These are phyloP conservation scores for Coniochaeta hoffmannii DNA, from an alignment of 2,329 filamentous ascomycete species.

Conservation along the genomic window DNA sequence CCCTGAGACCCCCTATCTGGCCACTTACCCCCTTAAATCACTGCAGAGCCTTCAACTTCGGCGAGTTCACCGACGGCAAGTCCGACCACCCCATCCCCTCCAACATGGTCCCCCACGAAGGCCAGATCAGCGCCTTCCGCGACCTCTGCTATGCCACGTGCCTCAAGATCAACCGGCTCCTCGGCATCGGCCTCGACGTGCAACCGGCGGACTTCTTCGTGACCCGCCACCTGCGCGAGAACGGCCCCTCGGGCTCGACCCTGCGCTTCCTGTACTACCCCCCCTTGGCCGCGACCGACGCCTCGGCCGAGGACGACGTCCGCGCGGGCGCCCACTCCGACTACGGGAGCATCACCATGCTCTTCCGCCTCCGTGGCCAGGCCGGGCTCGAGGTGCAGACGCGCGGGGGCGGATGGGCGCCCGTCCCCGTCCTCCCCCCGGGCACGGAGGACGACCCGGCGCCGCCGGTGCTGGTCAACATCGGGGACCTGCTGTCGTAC, in stretches of 20 bases:
- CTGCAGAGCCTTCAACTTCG: slow-evolving; percentile 82
- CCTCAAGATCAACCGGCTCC: slow-evolving; percentile 63
- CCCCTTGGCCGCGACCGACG: slow-evolving; percentile 31
- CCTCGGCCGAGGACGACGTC: slow-evolving; percentile 54
- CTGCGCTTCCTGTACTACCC: slow-evolving; percentile 71
- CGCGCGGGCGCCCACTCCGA: slow-evolving; percentile 90
- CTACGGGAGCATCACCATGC: slow-evolving; percentile 64
- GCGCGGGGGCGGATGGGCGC: slow-evolving; percentile 46
- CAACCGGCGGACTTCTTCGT: slow-evolving; percentile 47
- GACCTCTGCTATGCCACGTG: slow-evolving; percentile 66
- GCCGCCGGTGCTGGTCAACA: slow-evolving; percentile 76
- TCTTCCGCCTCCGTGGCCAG: slow-evolving; percentile 82
- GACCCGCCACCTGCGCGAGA: slow-evolving; percentile 36
- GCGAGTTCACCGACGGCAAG: slow-evolving; percentile 61
- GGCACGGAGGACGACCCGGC: slow-evolving; percentile 49
- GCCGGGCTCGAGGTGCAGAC: slow-evolving; percentile 79
- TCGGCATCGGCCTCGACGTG: slow-evolving; percentile 69
- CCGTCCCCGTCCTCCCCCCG: slow-evolving; percentile 59
- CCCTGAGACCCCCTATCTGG: too few relatives aligned
- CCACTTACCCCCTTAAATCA: slow-evolving; percentile 1
- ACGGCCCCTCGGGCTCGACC: slow-evolving; percentile 46
- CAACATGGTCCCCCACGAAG: slow-evolving; percentile 51
- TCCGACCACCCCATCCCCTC: slow-evolving; percentile 71
- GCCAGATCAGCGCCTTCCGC: slow-evolving; percentile 59
- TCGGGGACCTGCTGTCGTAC: slow-evolving; percentile 64